Conservation (phyloP, 345 rosid genomes). For the Psidium guajava region DNA sequence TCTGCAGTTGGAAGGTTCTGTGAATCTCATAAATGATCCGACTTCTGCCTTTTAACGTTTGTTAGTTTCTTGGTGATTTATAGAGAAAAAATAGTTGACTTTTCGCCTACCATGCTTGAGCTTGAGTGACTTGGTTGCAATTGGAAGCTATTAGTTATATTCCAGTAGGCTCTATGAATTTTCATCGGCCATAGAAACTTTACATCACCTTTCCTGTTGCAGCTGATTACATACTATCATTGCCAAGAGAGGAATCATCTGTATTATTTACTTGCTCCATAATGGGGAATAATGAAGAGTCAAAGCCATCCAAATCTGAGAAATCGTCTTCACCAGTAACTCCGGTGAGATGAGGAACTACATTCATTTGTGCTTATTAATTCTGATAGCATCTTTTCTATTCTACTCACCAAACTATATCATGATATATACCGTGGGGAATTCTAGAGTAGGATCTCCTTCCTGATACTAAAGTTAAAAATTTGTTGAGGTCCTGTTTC, state of each 20-base stretch:
- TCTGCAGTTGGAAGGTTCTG: not conserved
- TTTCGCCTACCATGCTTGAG: not conserved
- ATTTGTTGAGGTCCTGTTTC: not conserved
- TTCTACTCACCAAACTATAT: not conserved
- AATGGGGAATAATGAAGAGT: too few relatives aligned
- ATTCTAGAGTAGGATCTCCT: not conserved
- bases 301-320: not conserved
- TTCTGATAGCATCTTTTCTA: not conserved
- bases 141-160: not conserved
- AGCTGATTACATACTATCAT: too few relatives aligned
- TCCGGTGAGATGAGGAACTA: constrained; percentile 13
- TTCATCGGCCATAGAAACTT: not conserved
- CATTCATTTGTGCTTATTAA: not conserved
- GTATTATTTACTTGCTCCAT: too few relatives aligned
- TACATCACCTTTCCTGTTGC: not conserved
- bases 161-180: not conserved
- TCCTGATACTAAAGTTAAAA: not conserved
- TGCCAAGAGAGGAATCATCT: too few relatives aligned
- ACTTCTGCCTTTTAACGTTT: not conserved
- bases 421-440: not conserved
- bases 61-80: not conserved
- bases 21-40: not conserved
- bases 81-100: not conserved
- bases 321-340: not conserved
- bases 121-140: not conserved